A percentile compares a stretch with the other conserved stretches of the same genome.
Evolutionary conservation across 2,329 filamentous ascomycete genomes (phyloP).

Genomic region (Apiospora rasikravindrae): DNA sequence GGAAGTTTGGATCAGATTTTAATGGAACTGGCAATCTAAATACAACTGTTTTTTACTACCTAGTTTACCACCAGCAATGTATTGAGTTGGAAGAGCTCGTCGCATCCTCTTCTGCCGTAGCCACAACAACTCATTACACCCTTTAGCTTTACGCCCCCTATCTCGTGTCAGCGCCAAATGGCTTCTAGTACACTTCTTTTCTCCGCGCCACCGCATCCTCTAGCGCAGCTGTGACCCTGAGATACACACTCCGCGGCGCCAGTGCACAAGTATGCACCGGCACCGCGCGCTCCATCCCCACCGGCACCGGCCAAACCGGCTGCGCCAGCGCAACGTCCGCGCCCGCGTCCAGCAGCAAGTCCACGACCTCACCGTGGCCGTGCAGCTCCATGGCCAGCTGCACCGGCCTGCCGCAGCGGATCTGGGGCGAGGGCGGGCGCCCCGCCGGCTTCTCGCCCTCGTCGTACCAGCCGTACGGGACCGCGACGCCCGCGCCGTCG

Average conservation of each 20-base stretch:
- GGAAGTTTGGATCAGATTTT: too few species aligned
- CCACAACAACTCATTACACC: too few species aligned
- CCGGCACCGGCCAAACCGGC: neutral
- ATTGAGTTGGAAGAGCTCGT: too few species aligned
- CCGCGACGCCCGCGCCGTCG: neutral
- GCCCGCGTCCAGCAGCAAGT: neutral
- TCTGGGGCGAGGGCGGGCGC: neutral
- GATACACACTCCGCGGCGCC: constrained; percentile 4
- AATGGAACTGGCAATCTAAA: too few species aligned
- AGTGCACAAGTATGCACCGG: neutral
- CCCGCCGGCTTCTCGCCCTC: neutral
- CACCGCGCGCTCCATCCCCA: neutral
- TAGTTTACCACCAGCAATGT: too few species aligned
- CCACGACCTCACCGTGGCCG: neutral
- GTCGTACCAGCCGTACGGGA: neutral
- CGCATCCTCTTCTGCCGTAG: too few species aligned
- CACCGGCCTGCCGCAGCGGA: neutral
- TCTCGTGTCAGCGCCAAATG: neutral
- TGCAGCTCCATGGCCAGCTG: neutral
- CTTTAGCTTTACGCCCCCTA: too few species aligned
- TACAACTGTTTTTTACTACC: too few species aligned
- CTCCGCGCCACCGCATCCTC: neutral
- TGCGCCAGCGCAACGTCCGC: neutral
- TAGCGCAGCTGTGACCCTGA: constrained; percentile 12
- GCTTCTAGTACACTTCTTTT: neutral